Percentiles rank a stretch among this genome's conserved stretches.
Evolutionary conservation across 2,329 filamentous ascomycete species (phyloP).

Genomic region (Neofusicoccum parvum): DNA sequence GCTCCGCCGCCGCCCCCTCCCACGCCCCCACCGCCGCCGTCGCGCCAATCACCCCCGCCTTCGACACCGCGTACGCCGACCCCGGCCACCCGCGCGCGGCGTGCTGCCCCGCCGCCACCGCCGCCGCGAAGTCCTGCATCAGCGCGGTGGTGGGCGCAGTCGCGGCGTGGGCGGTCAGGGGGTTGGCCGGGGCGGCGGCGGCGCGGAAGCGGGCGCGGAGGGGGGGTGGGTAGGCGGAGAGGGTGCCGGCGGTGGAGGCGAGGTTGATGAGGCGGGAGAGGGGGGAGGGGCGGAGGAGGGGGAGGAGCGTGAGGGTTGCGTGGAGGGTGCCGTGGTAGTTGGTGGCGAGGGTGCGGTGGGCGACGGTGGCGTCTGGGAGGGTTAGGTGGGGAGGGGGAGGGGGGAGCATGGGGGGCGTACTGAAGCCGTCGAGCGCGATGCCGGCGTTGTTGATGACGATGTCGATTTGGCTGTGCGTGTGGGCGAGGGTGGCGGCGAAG

Average conservation of each 20-base stretch:
- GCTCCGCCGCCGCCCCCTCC: constrained; percentile 46
- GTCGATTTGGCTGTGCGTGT: constrained; percentile 35
- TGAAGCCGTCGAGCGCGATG: constrained; percentile 44
- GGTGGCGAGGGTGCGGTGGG: constrained; percentile 51
- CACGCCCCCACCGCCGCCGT: constrained; percentile 41
- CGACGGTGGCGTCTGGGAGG: constrained; percentile 44
- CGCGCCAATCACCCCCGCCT: constrained; percentile 48
- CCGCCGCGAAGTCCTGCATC: constrained; percentile 53
- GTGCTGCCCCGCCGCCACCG: constrained; percentile 50
- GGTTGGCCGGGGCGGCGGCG: constrained; percentile 25
- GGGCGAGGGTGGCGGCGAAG: constrained; percentile 35
- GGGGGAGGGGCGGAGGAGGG: constrained; percentile 43
- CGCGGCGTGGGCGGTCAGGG: constrained; percentile 28
- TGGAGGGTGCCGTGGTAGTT: constrained; percentile 58
- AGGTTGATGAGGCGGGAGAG: constrained; percentile 38
- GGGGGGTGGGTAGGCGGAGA: constrained; percentile 50
- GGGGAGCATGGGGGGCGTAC: background rate
- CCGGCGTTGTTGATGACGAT: constrained; percentile 50
- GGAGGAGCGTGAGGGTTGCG: constrained; percentile 48
- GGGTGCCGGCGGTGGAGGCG: constrained; percentile 37
- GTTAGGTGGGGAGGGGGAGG: constrained; percentile 34
- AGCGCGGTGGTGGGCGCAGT: constrained; percentile 38
- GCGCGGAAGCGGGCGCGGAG: constrained; percentile 48
- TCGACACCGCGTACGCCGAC: constrained; percentile 53
- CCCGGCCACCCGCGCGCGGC: constrained; percentile 53